Conservation (phyloP, 2,329 filamentous ascomycete genomes). For the Talaromyces sp. region DNA sequence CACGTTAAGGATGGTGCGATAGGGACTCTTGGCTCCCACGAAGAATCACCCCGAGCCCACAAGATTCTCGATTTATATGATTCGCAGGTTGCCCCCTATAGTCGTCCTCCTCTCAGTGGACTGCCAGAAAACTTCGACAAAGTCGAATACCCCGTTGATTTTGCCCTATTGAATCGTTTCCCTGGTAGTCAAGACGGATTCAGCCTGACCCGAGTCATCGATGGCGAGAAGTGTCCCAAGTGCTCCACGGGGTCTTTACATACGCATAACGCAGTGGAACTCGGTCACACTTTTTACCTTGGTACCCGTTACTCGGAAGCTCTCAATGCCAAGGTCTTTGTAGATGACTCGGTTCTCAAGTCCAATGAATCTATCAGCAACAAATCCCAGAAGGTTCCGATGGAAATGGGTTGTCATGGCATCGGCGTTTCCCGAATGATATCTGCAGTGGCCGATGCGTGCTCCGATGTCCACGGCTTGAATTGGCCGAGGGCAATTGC, state of each 20-base stretch:
- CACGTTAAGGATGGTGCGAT: conserved; percentile 27
- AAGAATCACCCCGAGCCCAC: neutral
- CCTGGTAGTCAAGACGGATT: conserved; percentile 45
- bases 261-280: conserved; percentile 73
- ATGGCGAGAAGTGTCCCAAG: conserved; percentile 69
- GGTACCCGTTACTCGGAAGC: conserved; percentile 82
- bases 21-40: conserved; percentile 18
- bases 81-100: conserved; percentile 38
- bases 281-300: conserved; percentile 93
- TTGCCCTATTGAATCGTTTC: conserved; percentile 36
- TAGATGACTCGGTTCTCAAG: conserved; percentile 33
- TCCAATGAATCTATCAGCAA: conserved; percentile 22
- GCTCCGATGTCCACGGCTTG: conserved; percentile 68
- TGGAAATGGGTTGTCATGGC: conserved; percentile 96
- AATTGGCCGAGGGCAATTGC: conserved; percentile 87
- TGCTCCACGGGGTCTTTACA: conserved; percentile 64
- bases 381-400: conserved; percentile 45
- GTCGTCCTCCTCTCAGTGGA: conserved; percentile 38
- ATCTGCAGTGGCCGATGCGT: conserved; percentile 74
- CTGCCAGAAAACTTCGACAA: conserved; percentile 30
- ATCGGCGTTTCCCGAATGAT: conserved; percentile 91
- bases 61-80: conserved; percentile 42
- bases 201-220: conserved; percentile 62
- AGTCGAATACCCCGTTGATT: conserved; percentile 31
- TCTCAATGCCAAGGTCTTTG: conserved; percentile 61